phyloP scores from a whole-genome alignment of 768 basidiomycete species.

The Suillus sp. region DNA sequence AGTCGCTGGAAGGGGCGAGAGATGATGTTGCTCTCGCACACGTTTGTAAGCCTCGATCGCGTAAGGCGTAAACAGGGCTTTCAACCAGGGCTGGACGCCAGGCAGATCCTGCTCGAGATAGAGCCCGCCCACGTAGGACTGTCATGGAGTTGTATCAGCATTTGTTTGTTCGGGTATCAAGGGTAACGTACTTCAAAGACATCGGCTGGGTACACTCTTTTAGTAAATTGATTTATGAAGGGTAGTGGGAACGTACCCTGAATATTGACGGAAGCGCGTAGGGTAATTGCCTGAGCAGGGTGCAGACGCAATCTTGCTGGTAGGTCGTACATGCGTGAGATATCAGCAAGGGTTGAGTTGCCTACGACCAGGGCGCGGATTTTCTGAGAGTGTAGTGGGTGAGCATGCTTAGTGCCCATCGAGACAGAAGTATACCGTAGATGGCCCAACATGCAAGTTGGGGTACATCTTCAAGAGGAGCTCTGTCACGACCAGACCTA shows the following conservation, averaged over 20 bases:
- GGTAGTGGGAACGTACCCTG: conserved; percentile 53
- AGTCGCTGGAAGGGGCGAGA: conserved; percentile 45
- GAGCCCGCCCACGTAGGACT: conserved; percentile 83
- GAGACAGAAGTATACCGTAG: conserved; percentile 52
- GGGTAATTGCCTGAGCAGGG: conserved; percentile 69
- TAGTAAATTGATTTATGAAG: background rate
- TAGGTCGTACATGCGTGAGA: conserved; percentile 67
- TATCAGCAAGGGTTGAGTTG: conserved; percentile 70
- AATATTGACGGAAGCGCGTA: conserved; percentile 67
- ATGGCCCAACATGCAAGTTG: conserved; percentile 72
- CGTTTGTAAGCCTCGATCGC: conserved; percentile 58
- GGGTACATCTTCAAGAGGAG: conserved; percentile 68
- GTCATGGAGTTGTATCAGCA: conserved; percentile 4
- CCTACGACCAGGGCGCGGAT: conserved; percentile 74
- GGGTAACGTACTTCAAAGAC: conserved; percentile 63
- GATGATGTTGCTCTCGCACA: conserved; percentile 68
- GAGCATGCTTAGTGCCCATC: background rate
- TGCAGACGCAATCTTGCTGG: conserved; percentile 65
- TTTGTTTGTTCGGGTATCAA: conserved; percentile 10
- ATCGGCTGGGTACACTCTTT: conserved; percentile 52
- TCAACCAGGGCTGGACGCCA: conserved; percentile 60
- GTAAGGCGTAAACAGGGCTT: conserved; percentile 64
- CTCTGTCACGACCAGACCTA: conserved; percentile 65
- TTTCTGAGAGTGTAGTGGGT: conserved; percentile 53
- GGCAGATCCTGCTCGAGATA: conserved; percentile 70